These are phyloP conservation scores for Mimosa pudica DNA, from an alignment of 306 rosid species.

Conservation along the genomic window DNA sequence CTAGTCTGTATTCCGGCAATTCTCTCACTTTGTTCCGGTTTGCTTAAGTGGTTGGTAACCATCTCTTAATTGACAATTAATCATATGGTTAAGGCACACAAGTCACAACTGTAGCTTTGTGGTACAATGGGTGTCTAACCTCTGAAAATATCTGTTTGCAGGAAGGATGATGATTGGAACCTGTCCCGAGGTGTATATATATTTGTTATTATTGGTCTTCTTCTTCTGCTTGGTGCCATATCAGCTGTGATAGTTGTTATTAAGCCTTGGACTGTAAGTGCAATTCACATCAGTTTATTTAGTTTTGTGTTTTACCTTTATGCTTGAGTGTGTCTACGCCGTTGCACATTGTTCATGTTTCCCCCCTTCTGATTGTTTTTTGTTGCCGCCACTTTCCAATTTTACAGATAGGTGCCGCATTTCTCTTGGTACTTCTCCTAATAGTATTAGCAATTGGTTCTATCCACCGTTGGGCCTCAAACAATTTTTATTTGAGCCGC, in stretches of 20 bases:
- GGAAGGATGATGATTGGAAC: slow-evolving; percentile 99
- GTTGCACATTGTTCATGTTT: slow-evolving; percentile 2
- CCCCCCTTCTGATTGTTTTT: slow-evolving; percentile 11
- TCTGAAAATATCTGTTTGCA: slow-evolving; percentile 46
- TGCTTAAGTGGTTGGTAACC: slow-evolving; percentile 86
- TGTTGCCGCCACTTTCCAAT: slow-evolving; percentile 24
- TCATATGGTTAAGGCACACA: slow-evolving; percentile 5
- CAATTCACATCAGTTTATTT: slow-evolving; percentile 26
- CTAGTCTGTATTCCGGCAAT: slow-evolving; percentile 90
- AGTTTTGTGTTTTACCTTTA: slow-evolving; percentile 10
- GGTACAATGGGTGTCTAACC: slow-evolving; percentile 34
- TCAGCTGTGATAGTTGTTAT: slow-evolving; percentile 86
- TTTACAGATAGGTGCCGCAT: slow-evolving; percentile 88
- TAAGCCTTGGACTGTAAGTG: slow-evolving; percentile 95
- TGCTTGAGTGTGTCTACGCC: background rate
- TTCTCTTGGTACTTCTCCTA: slow-evolving; percentile 93
- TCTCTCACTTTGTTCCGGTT: slow-evolving; percentile 90
- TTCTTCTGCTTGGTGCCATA: slow-evolving; percentile 91
- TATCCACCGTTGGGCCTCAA: slow-evolving; percentile 98
- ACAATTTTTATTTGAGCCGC: slow-evolving; percentile 97
- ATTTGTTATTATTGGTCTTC: slow-evolving; percentile 86
- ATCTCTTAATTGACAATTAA: slow-evolving; percentile 22
- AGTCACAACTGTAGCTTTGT: slow-evolving; percentile 11
- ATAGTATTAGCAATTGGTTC: slow-evolving; percentile 91
- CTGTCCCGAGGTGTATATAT: slow-evolving; percentile 90